A percentile compares a stretch with the other conserved stretches of the same genome.
phyloP scores from a whole-genome alignment of 2,329 filamentous ascomycete species.

The Gyromitra esculenta region DNA sequence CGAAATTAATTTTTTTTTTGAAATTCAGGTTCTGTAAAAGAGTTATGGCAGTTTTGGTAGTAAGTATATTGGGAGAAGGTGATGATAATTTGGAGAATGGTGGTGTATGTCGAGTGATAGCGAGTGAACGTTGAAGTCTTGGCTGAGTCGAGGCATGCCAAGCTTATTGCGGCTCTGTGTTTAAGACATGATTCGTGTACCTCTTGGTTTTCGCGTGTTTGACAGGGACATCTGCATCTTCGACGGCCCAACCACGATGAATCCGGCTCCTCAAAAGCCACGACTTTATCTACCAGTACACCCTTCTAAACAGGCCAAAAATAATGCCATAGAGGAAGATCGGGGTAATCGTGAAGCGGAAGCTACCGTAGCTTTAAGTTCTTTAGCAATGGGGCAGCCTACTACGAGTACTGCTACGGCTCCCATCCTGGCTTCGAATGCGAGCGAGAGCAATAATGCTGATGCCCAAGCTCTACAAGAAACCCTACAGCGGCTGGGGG shows the following conservation, averaged over 20 bases:
- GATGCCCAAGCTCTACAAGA: not conserved
- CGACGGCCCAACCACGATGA: conserved; percentile 22
- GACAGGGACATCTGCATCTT: conserved; percentile 9
- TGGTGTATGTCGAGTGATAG: conserved; percentile 1
- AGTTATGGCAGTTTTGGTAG: not conserved
- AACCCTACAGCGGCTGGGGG: not conserved
- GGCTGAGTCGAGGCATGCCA: conserved; percentile 13
- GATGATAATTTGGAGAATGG: not conserved
- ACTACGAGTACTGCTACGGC: not conserved
- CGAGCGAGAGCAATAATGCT: not conserved
- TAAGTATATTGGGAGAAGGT: not conserved
- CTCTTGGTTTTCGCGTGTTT: not conserved
- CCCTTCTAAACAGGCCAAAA: not conserved
- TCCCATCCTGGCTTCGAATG: not conserved
- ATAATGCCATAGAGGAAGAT: not conserved
- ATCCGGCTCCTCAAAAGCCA: conserved; percentile 20
- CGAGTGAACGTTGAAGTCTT: conserved; percentile 7
- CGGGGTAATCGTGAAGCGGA: not conserved
- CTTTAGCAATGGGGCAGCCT: not conserved
- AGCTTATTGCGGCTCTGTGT: conserved; percentile 18
- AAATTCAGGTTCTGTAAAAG: not conserved
- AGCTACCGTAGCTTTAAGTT: not conserved
- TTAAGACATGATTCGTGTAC: conserved; percentile 5
- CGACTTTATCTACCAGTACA: conserved; percentile 11
- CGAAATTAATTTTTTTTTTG: not conserved